Conservation (phyloP, 2,329 filamentous ascomycete species). For the Colletotrichum sp. region DNA sequence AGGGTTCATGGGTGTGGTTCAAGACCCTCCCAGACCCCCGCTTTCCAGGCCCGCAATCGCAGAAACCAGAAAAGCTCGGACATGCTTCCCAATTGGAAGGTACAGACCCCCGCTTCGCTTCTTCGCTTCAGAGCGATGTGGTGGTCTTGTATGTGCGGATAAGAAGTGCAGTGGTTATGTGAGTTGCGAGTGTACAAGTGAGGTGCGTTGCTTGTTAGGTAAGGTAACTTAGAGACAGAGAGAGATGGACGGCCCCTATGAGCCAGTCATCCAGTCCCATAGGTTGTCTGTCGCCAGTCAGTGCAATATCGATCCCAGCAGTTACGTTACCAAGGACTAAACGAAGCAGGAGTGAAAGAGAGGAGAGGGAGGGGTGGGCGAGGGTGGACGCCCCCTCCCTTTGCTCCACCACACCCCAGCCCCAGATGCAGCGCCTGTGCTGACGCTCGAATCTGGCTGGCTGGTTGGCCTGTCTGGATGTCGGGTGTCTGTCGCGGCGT, state of each 20-base stretch:
- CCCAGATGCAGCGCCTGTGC: conserved; percentile 8
- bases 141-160: neutral
- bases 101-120: conserved; percentile 9
- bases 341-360: neutral
- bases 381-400: neutral
- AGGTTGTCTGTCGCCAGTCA: neutral
- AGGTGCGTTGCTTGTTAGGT: neutral
- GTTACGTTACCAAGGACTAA: neutral
- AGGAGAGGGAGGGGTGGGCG: neutral
- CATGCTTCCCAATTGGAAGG: conserved; percentile 22
- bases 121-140: neutral
- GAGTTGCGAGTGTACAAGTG: neutral
- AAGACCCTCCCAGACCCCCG: neutral
- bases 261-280: neutral
- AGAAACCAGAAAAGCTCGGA: conserved; percentile 21
- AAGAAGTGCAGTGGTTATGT: neutral
- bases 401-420: neutral
- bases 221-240: neutral
- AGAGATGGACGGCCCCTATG: neutral
- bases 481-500: conserved; percentile 5
- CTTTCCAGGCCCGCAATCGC: neutral
- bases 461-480: neutral
- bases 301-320: neutral
- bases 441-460: conserved; percentile 3
- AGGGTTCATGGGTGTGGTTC: neutral